Conservation (phyloP, 805 yeast genomes). For the Torulaspora delbrueckii region DNA sequence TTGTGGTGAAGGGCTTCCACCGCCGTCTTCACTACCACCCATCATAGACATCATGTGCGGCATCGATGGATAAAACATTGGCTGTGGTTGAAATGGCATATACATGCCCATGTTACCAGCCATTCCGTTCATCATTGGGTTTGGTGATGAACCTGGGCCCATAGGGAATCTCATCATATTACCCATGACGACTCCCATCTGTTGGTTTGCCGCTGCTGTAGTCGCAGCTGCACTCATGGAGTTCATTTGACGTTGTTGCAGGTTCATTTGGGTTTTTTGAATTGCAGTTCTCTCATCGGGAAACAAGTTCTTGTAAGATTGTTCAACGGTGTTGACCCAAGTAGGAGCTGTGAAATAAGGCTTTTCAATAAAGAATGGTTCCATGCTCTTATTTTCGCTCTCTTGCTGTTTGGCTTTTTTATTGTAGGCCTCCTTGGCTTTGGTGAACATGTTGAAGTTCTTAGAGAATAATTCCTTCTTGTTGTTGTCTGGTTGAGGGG, state of each 20-base stretch:
- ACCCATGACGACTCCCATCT: slow-evolving; percentile 29
- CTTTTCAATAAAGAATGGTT: slow-evolving; percentile 46
- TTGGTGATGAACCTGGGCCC: slow-evolving; percentile 23
- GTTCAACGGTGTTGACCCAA: slow-evolving; percentile 60
- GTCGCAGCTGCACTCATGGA: slow-evolving; percentile 22
- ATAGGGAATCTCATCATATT: slow-evolving; percentile 32
- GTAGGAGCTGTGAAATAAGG: slow-evolving; percentile 75
- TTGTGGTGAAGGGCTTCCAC: slow-evolving; percentile 25
- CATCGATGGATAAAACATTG: slow-evolving; percentile 33
- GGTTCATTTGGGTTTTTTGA: slow-evolving; percentile 29
- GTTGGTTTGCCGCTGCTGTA: slow-evolving; percentile 22
- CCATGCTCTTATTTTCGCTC: slow-evolving; percentile 22
- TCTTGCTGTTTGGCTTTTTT: slow-evolving; percentile 31
- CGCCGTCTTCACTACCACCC: slow-evolving; percentile 21
- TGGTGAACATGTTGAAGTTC: slow-evolving; percentile 50
- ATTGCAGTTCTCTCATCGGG: slow-evolving; percentile 37
- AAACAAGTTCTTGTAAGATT: slow-evolving; percentile 50
- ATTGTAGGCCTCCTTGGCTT: slow-evolving; percentile 38
- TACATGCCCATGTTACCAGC: slow-evolving; percentile 29
- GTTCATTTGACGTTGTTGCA: slow-evolving; percentile 34
- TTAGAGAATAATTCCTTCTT: slow-evolving; percentile 36
- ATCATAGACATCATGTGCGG: slow-evolving; percentile 32
- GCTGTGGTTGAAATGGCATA: slow-evolving; percentile 35
- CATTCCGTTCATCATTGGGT: slow-evolving; percentile 27
- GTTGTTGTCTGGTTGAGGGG: slow-evolving; percentile 30